Percentiles rank a stretch among this genome's conserved stretches.
phyloP scores from a whole-genome alignment of 805 yeast genomes.

The Yarrowia porcina region DNA sequence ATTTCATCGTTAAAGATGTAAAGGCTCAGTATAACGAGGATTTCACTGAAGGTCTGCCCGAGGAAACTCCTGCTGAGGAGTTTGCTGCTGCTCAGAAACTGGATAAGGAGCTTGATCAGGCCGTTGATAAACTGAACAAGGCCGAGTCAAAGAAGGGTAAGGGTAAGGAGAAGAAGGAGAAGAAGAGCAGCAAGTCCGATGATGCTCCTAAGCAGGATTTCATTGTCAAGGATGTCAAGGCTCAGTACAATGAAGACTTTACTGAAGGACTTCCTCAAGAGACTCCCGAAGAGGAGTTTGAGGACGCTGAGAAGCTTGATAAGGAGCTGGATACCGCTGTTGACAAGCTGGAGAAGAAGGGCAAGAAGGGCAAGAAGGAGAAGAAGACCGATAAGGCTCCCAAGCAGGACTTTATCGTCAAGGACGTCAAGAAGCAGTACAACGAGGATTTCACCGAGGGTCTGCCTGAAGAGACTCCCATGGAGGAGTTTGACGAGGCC shows the following conservation, averaged over 20 bases:
- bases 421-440: conserved; percentile 8
- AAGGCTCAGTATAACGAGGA: not conserved
- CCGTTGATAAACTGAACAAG: conserved; percentile 21
- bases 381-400: too few species aligned
- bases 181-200: conserved; percentile 28
- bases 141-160: conserved; percentile 15
- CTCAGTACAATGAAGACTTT: conserved; percentile 19
- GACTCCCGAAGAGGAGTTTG: conserved; percentile 14
- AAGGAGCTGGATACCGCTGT: not conserved
- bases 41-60: not conserved
- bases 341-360: too few species aligned
- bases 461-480: not conserved
- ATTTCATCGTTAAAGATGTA: not conserved
- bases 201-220: conserved; percentile 24
- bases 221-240: conserved; percentile 24
- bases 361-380: too few species aligned
- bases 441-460: not conserved
- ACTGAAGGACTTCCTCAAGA: not conserved
- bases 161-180: conserved; percentile 26
- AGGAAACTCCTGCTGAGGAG: conserved; percentile 12
- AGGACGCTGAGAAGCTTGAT: not conserved
- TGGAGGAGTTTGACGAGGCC: conserved; percentile 9
- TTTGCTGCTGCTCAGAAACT: not conserved
- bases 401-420: not conserved
- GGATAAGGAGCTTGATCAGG: not conserved